These are phyloP conservation scores for Helicocarpus griseus DNA, from an alignment of 2,329 filamentous ascomycete species.

Conservation along the genomic window DNA sequence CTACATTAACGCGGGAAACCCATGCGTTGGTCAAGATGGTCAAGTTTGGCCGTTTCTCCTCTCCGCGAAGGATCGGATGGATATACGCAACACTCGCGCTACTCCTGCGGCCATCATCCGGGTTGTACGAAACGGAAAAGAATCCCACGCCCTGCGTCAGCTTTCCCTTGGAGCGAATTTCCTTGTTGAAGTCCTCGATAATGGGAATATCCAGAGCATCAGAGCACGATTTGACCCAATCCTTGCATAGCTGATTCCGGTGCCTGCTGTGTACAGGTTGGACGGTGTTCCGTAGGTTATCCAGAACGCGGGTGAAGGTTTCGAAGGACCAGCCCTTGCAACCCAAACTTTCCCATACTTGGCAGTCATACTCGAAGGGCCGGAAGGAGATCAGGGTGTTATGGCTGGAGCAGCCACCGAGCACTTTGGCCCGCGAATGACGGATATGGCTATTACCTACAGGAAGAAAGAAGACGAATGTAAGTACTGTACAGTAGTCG, in stretches of 20 bases:
- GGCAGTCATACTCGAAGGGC: conserved; percentile 79
- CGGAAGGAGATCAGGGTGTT: conserved; percentile 91
- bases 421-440: conserved; percentile 83
- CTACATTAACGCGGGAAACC: conserved; percentile 71
- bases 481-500: neutral
- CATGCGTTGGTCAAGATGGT: conserved; percentile 80
- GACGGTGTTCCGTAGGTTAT: conserved; percentile 81
- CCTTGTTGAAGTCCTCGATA: conserved; percentile 75
- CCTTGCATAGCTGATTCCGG: conserved; percentile 81
- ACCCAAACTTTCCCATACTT: conserved; percentile 72
- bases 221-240: conserved; percentile 78
- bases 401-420: conserved; percentile 87
- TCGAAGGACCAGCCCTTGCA: conserved; percentile 81
- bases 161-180: conserved; percentile 64
- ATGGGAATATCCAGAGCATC: conserved; percentile 70
- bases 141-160: conserved; percentile 73
- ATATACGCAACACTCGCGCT: conserved; percentile 88
- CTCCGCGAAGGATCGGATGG: conserved; percentile 75
- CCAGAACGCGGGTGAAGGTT: conserved; percentile 68
- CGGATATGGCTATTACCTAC: conserved; percentile 82
- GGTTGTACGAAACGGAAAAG: conserved; percentile 86
- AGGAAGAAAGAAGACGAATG: conserved; percentile 5
- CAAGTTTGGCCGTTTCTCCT: conserved; percentile 73
- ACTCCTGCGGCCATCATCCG: conserved; percentile 73
- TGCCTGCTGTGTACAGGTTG: conserved; percentile 79